Percentiles rank a stretch among this genome's conserved stretches.
Conservation (phyloP, 148 eudicot species). For the Cornus kousa region DNA sequence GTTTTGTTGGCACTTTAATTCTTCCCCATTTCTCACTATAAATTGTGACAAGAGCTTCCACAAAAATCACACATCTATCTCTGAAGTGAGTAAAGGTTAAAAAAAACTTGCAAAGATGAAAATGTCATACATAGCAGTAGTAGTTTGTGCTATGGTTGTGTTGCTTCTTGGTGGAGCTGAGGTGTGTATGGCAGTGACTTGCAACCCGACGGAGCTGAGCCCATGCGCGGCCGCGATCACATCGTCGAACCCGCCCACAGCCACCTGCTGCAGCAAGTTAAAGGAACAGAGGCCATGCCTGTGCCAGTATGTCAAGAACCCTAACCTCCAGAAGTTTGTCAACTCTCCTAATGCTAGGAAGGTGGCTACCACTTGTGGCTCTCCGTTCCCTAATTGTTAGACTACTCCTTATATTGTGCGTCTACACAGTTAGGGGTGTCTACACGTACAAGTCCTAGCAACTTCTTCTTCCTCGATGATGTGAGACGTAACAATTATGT, state of each 20-base stretch:
- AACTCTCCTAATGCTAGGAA: conserved; percentile 41
- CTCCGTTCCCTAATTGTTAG: conserved; percentile 34
- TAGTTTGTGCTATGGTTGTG: conserved; percentile 8
- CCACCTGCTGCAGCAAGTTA: conserved; percentile 29
- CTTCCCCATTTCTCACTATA: background rate
- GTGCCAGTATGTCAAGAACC: conserved; percentile 40
- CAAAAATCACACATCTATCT: background rate
- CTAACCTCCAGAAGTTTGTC: conserved; percentile 36
- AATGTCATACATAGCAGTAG: conserved; percentile 1
- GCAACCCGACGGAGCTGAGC: conserved; percentile 37
- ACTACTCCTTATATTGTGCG: no score
- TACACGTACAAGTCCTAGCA: no score
- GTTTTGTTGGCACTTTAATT: background rate
- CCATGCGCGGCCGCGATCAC: conserved; percentile 35
- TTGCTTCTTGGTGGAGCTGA: conserved; percentile 9
- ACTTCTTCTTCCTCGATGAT: no score
- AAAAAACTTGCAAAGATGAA: background rate
- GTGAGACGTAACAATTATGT: no score
- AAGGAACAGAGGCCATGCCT: conserved; percentile 47
- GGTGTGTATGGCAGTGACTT: conserved; percentile 23
- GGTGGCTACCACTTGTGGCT: conserved; percentile 37
- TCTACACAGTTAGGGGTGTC: no score
- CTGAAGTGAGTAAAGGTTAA: no score
- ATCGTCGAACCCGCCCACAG: conserved; percentile 22
- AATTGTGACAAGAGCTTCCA: background rate